Conservation (phyloP, 2,329 filamentous ascomycete species). For the Curvularia sp. region DNA sequence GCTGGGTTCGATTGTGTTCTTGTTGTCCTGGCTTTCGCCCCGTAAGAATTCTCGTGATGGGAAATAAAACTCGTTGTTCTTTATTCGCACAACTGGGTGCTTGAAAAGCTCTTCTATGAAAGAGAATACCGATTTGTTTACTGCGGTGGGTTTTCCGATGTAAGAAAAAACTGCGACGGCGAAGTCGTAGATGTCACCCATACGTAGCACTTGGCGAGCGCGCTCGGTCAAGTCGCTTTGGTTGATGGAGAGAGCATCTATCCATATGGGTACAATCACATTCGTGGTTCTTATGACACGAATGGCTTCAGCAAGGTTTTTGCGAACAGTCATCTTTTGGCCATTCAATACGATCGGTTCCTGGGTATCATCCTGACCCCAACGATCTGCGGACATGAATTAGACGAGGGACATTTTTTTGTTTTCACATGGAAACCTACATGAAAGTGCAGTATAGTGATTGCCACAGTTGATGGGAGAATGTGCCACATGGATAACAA, state of each 20-base stretch:
- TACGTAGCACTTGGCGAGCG: neutral
- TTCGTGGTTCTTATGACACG: neutral
- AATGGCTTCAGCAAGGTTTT: constrained; percentile 5
- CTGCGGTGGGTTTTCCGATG: neutral
- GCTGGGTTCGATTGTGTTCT: neutral
- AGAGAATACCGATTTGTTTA: neutral
- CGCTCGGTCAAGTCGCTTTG: neutral
- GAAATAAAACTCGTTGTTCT: neutral
- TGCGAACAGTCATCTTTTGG: neutral
- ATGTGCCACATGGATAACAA: constrained; percentile 6
- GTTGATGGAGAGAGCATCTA: constrained; percentile 6
- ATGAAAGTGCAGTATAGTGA: neutral
- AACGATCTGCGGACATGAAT: neutral
- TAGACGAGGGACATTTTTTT: neutral
- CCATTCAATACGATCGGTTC: neutral
- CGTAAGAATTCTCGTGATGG: neutral
- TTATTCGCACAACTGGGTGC: neutral
- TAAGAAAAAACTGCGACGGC: neutral
- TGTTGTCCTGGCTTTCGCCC: neutral
- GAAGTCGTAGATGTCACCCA: constrained; percentile 2
- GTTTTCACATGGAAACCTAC: neutral
- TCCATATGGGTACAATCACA: neutral
- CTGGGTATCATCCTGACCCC: neutral
- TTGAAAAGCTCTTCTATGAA: neutral
- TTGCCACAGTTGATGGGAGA: neutral